phyloP scores from a whole-genome alignment of 1,284 basidiomycete genomes.

The Stygiomarasmius scandens region DNA sequence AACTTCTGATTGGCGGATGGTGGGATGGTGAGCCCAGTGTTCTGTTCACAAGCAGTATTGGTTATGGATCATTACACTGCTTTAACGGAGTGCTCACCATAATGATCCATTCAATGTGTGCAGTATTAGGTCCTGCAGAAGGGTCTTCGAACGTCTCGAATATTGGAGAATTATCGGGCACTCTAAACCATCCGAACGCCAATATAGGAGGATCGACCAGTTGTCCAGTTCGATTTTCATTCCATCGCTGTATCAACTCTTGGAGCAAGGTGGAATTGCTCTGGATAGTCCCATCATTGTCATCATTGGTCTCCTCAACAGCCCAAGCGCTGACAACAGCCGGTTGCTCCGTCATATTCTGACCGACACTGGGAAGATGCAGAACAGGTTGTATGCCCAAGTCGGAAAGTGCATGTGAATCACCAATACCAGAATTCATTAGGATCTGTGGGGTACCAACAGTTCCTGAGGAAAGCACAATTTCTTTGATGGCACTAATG shows the following conservation, averaged over 20 bases:
- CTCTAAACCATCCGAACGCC: slow-evolving; percentile 23
- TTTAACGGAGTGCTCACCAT: no score
- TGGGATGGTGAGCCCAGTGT: no score
- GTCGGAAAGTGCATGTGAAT: slow-evolving; percentile 22
- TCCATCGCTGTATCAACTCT: slow-evolving; percentile 21
- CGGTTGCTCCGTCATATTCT: slow-evolving; percentile 39
- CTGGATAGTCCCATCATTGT: slow-evolving; percentile 22
- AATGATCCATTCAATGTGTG: slow-evolving; percentile 5
- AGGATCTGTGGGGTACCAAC: no score
- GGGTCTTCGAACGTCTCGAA: slow-evolving; percentile 16
- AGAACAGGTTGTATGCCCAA: slow-evolving; percentile 28
- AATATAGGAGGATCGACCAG: slow-evolving; percentile 22
- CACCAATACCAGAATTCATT: slow-evolving; percentile 36
- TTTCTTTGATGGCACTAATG: no score
- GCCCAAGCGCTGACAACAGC: slow-evolving; percentile 22
- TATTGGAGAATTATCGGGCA: slow-evolving; percentile 20
- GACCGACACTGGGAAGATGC: slow-evolving; percentile 32
- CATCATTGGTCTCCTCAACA: slow-evolving; percentile 21
- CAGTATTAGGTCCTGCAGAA: slow-evolving; percentile 17
- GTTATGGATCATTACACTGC: no score
- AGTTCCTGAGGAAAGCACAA: no score
- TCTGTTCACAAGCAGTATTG: no score
- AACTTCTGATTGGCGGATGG: neutral
- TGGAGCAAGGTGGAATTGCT: slow-evolving; percentile 20
- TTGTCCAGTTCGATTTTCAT: slow-evolving; percentile 18